Evolutionary conservation across 768 basidiomycete species (phyloP), one percentile per base, ranked within the genome.

Genomic region (Sporobolomyces phaffii): DNA sequence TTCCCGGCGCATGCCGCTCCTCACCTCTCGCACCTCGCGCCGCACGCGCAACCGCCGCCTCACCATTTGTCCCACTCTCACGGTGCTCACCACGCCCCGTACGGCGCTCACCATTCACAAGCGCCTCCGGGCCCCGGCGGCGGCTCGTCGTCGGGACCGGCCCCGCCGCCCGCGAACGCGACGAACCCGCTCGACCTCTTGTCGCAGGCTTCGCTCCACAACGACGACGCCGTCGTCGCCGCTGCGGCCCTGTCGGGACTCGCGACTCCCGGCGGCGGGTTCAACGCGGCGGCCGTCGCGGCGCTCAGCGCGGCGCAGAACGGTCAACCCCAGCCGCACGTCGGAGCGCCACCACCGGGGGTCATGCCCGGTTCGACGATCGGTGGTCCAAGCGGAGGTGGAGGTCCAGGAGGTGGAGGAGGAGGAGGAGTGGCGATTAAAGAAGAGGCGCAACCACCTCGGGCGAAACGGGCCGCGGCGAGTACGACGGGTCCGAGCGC

Each of bases 161-260:
- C 40, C 33, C n/a, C 36, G 6, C 53, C 34, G 28, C 53, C 33
- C 10, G 20, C 57, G 26, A 62, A 50, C 26, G 63, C 63, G 13
- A 47, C 54, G 22, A 74, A 72, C 61, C 70, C 73, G 41, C 73
- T 75, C 34, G 74, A 70, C 69, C 64, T 75, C 29, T 69, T 75
- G 34, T 65, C 72, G 6, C 73, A 74, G 47, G 75, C 73, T 24
- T 58, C 56, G 20, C 50, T 54, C 38, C 62, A 69, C 40, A 65
- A 65, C 38, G 72, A 75, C 58, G 73, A 73, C 60, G 72, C 68
- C 20, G 65, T 69, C 54, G 64, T 73, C n/a, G 73, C 73, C 8
- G 74, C 74, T 1, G 73, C 73, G 6, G 73, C 68, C 11, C 63
- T 75, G 18, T 68, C 64, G 5, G 69, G 72, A 7, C 65, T 74